Evolutionary conservation across 2,329 filamentous ascomycete species (phyloP).

Genomic region (Xylaria hypoxylon): DNA sequence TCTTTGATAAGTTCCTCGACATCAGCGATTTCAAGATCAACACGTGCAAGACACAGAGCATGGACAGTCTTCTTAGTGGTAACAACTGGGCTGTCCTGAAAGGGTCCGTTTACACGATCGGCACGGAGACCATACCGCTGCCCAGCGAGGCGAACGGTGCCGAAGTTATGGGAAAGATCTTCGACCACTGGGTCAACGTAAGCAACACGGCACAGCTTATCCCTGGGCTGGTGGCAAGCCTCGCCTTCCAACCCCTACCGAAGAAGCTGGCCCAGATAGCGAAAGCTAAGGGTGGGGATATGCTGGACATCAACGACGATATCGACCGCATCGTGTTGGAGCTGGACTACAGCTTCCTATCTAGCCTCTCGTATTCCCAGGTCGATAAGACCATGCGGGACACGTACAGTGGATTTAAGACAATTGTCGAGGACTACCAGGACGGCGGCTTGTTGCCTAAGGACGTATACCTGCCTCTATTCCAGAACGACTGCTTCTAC

Average conservation of each 20-base stretch:
- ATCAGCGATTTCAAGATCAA: conserved; percentile 57
- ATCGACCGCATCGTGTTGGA: conserved; percentile 58
- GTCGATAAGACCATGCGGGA: conserved; percentile 54
- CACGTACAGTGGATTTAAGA: conserved; percentile 52
- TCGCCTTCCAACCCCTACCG: conserved; percentile 56
- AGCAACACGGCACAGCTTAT: conserved; percentile 44
- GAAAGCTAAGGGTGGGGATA: conserved; percentile 51
- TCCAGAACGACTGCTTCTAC: conserved; percentile 58
- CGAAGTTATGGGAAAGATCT: conserved; percentile 50
- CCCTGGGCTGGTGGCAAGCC: conserved; percentile 49
- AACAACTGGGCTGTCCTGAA: conserved; percentile 57
- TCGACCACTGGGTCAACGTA: conserved; percentile 52
- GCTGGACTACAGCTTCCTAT: conserved; percentile 56
- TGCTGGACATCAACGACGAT: conserved; percentile 55
- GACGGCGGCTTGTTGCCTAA: conserved; percentile 50
- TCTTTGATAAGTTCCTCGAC: conserved; percentile 68
- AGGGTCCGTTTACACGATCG: conserved; percentile 54
- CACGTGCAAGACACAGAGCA: conserved; percentile 60
- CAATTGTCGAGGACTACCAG: conserved; percentile 50
- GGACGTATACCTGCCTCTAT: conserved; percentile 55
- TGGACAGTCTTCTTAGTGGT: conserved; percentile 58
- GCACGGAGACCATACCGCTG: conserved; percentile 54
- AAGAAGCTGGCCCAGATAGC: conserved; percentile 52
- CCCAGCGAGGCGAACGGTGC: conserved; percentile 46
- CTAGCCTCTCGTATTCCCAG: conserved; percentile 45